phyloP scores from a whole-genome alignment of 2,329 filamentous ascomycete species.

The Alternaria dauci region DNA sequence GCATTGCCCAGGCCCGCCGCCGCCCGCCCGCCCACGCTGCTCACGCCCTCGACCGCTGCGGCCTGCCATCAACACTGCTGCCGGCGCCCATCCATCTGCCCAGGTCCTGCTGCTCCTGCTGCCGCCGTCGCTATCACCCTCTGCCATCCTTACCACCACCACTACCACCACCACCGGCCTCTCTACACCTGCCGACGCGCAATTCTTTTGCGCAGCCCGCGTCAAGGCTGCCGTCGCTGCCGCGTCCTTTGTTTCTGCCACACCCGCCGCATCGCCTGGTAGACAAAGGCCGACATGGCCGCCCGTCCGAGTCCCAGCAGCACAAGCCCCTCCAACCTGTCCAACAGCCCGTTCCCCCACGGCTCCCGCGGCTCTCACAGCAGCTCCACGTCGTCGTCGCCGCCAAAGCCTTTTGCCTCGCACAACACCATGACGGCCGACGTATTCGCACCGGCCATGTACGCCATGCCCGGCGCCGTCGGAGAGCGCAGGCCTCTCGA shows the following conservation, averaged over 20 bases:
- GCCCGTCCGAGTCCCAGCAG: constrained; percentile 53
- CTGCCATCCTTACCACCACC: constrained; percentile 4
- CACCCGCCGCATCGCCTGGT: constrained; percentile 36
- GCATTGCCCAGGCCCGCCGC: constrained; percentile 25
- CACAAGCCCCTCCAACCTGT: constrained; percentile 52
- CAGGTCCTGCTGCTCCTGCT: constrained; percentile 22
- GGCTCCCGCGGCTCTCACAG: constrained; percentile 52
- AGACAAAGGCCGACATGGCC: constrained; percentile 52
- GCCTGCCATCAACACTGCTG: constrained; percentile 37
- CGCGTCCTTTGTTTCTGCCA: constrained; percentile 45
- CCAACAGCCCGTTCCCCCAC: constrained; percentile 51
- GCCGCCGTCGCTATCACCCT: background rate
- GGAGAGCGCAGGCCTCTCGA: constrained; percentile 53
- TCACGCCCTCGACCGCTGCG: constrained; percentile 34
- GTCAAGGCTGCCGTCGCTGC: background rate
- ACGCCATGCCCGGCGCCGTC: constrained; percentile 51
- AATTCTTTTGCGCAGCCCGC: constrained; percentile 2
- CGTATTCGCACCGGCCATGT: constrained; percentile 53
- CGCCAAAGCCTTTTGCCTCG: constrained; percentile 46
- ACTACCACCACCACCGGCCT: background rate
- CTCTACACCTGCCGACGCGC: background rate
- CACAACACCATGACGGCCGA: constrained; percentile 53
- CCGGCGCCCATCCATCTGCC: constrained; percentile 35
- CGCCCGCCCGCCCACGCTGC: constrained; percentile 26
- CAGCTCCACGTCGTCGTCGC: constrained; percentile 52